Base-by-base conservation (phyloP, 805 yeast genomes). In the Suhomyces sp. region DNA sequence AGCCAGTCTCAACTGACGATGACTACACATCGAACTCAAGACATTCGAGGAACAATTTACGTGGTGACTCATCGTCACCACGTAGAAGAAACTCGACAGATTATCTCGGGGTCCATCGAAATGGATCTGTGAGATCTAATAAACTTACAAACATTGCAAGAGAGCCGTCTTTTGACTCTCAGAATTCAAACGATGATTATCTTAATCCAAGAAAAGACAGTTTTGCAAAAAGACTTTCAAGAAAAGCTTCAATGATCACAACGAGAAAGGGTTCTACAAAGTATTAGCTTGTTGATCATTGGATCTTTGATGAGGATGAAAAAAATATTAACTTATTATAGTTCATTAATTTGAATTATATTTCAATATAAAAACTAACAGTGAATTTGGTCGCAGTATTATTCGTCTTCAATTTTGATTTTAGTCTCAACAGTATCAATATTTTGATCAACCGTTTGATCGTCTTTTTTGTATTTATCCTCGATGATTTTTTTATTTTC, bases 241-340 rank as follows among this genome's bases (percentile, higher is more conserved):
- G 66, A 32, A 60, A 58, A 32, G 67, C 72, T 3, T 62, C 68
- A 1, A 33, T 54, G 16, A 39, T 62, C 4, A 37, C 58, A 8
- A 37, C 38, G 7, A 46, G 49, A 25, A 56, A 48, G 36, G 43
- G 43, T 33, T 13, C 27, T 8, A 31, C 40, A 33, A 33, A 37
- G 25, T 34, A 41, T 28, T 46, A 40, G 23, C 10, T 18, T 8
- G 16, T 25, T 15, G 28, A 12, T n/a, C n/a, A n/a, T n/a, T n/a
- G n/a, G n/a, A n/a, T n/a, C n/a, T n/a, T n/a, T n/a, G n/a, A n/a
- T n/a, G n/a, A n/a, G n/a, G n/a, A n/a, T n/a, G n/a, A n/a, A n/a
- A n/a, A n/a, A n/a, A n/a, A n/a, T n/a, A n/a, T n/a, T n/a, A n/a
- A n/a, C n/a, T n/a, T n/a, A n/a, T n/a, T n/a, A n/a, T n/a, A n/a